phyloP scores from a whole-genome alignment of 345 rosid genomes.

The Moringa oleifera region DNA sequence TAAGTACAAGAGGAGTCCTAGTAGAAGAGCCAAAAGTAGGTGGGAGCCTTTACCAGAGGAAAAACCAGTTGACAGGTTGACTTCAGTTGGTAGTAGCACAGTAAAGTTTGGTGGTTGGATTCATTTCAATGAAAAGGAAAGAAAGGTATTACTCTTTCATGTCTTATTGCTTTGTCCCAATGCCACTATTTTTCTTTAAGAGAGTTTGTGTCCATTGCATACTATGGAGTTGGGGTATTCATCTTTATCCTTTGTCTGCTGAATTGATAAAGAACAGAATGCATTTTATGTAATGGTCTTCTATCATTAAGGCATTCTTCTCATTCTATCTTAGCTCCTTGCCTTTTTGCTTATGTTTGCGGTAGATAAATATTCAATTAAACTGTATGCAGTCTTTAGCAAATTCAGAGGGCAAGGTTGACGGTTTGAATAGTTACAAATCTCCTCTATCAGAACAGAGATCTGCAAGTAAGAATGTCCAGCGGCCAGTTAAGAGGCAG shows the following conservation, averaged over 20 bases:
- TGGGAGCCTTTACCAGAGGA: slow-evolving; percentile 94
- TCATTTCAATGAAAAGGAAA: slow-evolving; percentile 41
- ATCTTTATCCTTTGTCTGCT: too few species aligned
- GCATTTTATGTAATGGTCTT: too few species aligned
- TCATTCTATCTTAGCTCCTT: not conserved
- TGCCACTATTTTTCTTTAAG: too few species aligned
- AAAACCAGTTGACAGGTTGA: slow-evolving; percentile 45
- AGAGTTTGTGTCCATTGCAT: too few species aligned
- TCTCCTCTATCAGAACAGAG: slow-evolving; percentile 42
- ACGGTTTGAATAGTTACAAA: slow-evolving; percentile 34
- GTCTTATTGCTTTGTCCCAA: not conserved
- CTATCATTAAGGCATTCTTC: too few species aligned
- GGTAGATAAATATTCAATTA: slow-evolving; percentile 6
- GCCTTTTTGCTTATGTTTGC: slow-evolving; percentile 2
- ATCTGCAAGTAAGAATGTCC: slow-evolving; percentile 41
- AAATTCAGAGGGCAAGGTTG: slow-evolving; percentile 44
- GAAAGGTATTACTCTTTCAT: slow-evolving; percentile 41
- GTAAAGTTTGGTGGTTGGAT: slow-evolving; percentile 56
- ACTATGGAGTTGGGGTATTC: too few species aligned
- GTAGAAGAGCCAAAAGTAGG: slow-evolving; percentile 79
- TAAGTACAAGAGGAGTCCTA: slow-evolving; percentile 56
- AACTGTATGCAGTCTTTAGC: slow-evolving; percentile 39
- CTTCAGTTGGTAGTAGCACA: slow-evolving; percentile 31
- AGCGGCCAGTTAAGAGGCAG: slow-evolving; percentile 77
- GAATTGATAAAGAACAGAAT: too few species aligned